A percentile compares a stretch with the other conserved stretches of the same genome.
Evolutionary conservation across 768 basidiomycete species (phyloP).

Genomic region (Collybia mongolica): DNA sequence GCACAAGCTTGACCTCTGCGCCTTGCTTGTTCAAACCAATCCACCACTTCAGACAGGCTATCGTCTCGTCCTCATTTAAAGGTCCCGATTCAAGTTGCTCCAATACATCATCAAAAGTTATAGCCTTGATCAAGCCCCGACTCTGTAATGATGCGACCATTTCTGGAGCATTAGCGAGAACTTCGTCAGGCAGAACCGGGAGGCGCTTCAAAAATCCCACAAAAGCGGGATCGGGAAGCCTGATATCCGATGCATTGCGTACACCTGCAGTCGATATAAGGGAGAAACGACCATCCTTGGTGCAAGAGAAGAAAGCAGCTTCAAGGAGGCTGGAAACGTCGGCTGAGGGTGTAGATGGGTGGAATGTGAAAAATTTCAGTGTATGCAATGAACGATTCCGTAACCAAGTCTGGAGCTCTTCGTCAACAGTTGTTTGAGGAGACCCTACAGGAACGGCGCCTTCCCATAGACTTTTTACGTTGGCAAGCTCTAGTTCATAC

Average conservation of each 20-base stretch:
- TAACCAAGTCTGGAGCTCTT: constrained; percentile 49
- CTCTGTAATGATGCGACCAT: constrained; percentile 64
- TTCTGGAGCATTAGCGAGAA: constrained; percentile 51
- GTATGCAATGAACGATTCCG: constrained; percentile 69
- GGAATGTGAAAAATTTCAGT: constrained; percentile 88
- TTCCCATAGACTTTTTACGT: constrained; percentile 61
- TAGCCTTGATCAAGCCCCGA: constrained; percentile 65
- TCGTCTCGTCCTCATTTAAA: constrained; percentile 67
- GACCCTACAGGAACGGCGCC: constrained; percentile 33
- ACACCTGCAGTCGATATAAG: constrained; percentile 79
- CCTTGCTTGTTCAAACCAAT: constrained; percentile 38
- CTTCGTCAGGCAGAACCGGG: constrained; percentile 66
- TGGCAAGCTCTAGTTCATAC: constrained; percentile 79
- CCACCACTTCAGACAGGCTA: constrained; percentile 92
- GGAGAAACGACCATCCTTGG: constrained; percentile 48
- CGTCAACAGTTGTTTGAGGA: constrained; percentile 27
- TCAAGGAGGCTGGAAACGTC: constrained; percentile 75
- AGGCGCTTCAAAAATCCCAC: constrained; percentile 74
- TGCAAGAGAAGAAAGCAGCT: constrained; percentile 75
- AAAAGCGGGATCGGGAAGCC: constrained; percentile 72
- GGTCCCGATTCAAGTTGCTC: constrained; percentile 71
- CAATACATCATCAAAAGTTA: constrained; percentile 83
- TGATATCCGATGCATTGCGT: constrained; percentile 60
- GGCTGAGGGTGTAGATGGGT: constrained; percentile 80
- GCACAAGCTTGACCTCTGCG: constrained; percentile 33